A percentile compares a stretch with the other conserved stretches of the same genome.
These are phyloP conservation scores for Zasmidium citrigriseum DNA, from an alignment of 2,329 filamentous ascomycete genomes.

Conservation along the genomic window DNA sequence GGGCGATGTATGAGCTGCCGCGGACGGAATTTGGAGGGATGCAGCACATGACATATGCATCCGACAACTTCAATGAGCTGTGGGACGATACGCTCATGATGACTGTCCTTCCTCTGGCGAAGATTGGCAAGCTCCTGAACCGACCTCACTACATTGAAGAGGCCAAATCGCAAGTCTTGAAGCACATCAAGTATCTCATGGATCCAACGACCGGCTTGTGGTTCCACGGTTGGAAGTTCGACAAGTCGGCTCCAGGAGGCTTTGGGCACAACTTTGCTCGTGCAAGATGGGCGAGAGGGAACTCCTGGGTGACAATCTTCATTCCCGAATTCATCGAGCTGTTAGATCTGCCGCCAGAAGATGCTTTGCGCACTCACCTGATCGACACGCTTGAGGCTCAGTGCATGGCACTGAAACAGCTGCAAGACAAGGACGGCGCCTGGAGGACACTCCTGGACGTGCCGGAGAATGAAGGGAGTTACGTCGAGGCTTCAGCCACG, in stretches of 20 bases:
- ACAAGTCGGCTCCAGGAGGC: constrained; percentile 55
- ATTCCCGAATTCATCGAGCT: constrained; percentile 80
- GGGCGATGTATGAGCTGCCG: constrained; percentile 75
- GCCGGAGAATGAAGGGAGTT: constrained; percentile 66
- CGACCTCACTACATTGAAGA: constrained; percentile 74
- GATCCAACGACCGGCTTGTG: constrained; percentile 72
- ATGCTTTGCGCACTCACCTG: constrained; percentile 63
- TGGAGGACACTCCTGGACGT: constrained; percentile 77
- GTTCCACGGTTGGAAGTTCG: constrained; percentile 81
- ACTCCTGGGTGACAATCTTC: constrained; percentile 79
- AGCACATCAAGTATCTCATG: constrained; percentile 78
- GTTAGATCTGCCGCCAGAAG: constrained; percentile 59
- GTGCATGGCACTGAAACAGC: constrained; percentile 61
- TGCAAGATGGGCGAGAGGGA: constrained; percentile 61
- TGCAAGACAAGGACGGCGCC: constrained; percentile 62
- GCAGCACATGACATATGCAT: constrained; percentile 74
- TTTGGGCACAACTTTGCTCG: constrained; percentile 58
- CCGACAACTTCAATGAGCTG: constrained; percentile 71
- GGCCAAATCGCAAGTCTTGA: constrained; percentile 73
- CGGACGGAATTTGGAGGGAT: constrained; percentile 71
- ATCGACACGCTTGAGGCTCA: constrained; percentile 68
- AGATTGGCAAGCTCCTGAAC: constrained; percentile 71
- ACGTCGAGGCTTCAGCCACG: constrained; percentile 74
- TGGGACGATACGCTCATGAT: constrained; percentile 91
- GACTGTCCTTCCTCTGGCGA: constrained; percentile 78